Evolutionary conservation across 805 yeast genomes (phyloP).

Genomic region (Lachancea kluyveri): DNA sequence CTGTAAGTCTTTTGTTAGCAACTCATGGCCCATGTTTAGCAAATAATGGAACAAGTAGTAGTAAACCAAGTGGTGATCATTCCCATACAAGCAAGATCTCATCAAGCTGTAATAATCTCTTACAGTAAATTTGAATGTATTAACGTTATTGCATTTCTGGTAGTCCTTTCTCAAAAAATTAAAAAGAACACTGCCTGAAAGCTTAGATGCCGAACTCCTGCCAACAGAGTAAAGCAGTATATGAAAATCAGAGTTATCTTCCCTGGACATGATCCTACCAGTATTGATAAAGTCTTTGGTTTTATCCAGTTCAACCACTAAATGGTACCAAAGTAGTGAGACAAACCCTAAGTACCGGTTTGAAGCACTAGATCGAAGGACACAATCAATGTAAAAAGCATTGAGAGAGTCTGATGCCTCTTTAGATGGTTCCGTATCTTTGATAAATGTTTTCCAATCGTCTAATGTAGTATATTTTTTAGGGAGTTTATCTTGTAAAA

Average conservation of each 20-base stretch:
- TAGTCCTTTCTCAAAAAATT: constrained; percentile 7
- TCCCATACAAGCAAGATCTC: constrained; percentile 2
- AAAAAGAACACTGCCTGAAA: constrained; percentile 11
- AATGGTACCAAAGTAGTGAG: constrained; percentile 10
- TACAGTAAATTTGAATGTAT: constrained; percentile 7
- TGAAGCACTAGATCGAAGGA: constrained; percentile 10
- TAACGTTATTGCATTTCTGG: neutral
- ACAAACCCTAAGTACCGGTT: constrained; percentile 11
- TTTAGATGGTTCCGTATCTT: constrained; percentile 7
- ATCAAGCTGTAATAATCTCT: constrained; percentile 13
- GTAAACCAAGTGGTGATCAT: constrained; percentile 1
- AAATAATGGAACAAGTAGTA: constrained; percentile 7
- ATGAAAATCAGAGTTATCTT: constrained; percentile 12
- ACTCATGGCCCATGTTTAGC: constrained; percentile 3
- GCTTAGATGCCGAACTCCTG: constrained; percentile 10
- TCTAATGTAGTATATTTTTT: constrained; percentile 5
- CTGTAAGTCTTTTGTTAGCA: neutral
- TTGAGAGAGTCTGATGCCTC: constrained; percentile 11
- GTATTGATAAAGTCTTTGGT: constrained; percentile 9
- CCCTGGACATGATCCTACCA: constrained; percentile 6
- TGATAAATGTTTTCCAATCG: constrained; percentile 11
- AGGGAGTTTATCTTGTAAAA: constrained; percentile 13
- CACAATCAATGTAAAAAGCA: constrained; percentile 11
- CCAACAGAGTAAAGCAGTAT: constrained; percentile 12
- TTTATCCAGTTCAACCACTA: constrained; percentile 9